Conservation (phyloP, 768 basidiomycete species). For the Cystobasidium onofrii region DNA sequence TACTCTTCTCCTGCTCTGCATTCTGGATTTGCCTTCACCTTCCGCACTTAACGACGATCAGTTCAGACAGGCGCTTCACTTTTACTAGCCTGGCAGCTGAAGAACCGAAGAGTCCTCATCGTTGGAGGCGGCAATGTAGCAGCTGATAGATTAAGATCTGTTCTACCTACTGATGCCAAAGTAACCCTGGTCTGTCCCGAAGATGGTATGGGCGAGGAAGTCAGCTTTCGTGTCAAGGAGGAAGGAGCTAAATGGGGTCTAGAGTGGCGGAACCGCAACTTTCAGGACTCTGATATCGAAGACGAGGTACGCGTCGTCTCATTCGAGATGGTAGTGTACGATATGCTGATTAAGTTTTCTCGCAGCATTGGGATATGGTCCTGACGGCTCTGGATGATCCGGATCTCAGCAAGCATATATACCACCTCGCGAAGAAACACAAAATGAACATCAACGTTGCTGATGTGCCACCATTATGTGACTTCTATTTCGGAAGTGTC, state of each 20-base stretch:
- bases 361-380: slow-evolving; percentile 58
- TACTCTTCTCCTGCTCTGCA: too few relatives aligned
- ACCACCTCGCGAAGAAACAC: slow-evolving; percentile 57
- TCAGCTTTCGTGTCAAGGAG: slow-evolving; percentile 44
- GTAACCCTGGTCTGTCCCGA: slow-evolving; percentile 70
- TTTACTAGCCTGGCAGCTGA: slow-evolving; percentile 88
- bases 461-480: slow-evolving; percentile 88
- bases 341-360: slow-evolving; percentile 45
- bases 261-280: slow-evolving; percentile 34
- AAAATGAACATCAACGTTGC: slow-evolving; percentile 89
- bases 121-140: slow-evolving; percentile 92
- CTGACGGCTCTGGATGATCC: slow-evolving; percentile 51
- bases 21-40: too few relatives aligned
- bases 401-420: slow-evolving; percentile 76
- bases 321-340: slow-evolving; percentile 60
- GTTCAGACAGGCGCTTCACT: slow-evolving; percentile 46
- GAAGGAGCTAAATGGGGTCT: slow-evolving; percentile 52
- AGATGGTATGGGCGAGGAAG: slow-evolving; percentile 55
- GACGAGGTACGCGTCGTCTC: slow-evolving; percentile 51
- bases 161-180: slow-evolving; percentile 66
- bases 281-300: background rate
- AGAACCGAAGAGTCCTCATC: slow-evolving; percentile 70
- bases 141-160: slow-evolving; percentile 72
- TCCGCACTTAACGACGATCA: too few relatives aligned
- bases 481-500: slow-evolving; percentile 96